phyloP scores from a whole-genome alignment of 2,329 filamentous ascomycete species.

The Chalaropsis ovoidea region DNA sequence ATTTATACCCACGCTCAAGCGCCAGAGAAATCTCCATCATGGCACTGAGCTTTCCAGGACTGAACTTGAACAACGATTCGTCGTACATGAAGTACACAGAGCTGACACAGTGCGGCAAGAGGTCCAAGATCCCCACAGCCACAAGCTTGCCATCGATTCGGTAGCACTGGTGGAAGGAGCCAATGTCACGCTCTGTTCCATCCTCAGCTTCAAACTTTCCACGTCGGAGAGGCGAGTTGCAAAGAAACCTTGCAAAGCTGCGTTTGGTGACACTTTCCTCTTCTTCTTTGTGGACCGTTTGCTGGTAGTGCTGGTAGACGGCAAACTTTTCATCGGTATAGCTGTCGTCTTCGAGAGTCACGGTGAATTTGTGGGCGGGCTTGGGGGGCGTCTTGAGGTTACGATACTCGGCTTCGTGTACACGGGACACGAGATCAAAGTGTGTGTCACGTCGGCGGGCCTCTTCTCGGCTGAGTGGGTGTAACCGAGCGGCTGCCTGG shows the following conservation, averaged over 20 bases:
- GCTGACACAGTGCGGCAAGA: conserved; percentile 66
- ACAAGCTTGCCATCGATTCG: conserved; percentile 65
- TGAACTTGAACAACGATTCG: conserved; percentile 57
- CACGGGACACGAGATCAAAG: conserved; percentile 55
- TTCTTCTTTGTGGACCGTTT: conserved; percentile 59
- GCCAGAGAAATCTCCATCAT: conserved; percentile 63
- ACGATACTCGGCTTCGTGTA: conserved; percentile 57
- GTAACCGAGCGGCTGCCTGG: conserved; percentile 51
- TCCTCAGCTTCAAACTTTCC: conserved; percentile 37
- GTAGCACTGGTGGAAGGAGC: conserved; percentile 75
- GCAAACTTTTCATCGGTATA: conserved; percentile 68
- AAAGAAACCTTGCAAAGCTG: conserved; percentile 64
- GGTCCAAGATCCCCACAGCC: conserved; percentile 65
- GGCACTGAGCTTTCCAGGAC: conserved; percentile 66
- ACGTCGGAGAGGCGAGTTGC: conserved; percentile 54
- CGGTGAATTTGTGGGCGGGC: conserved; percentile 56
- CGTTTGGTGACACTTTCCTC: conserved; percentile 29
- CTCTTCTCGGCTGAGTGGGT: conserved; percentile 59
- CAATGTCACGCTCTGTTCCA: conserved; percentile 47
- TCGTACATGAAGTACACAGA: conserved; percentile 79
- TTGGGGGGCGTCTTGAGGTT: conserved; percentile 48
- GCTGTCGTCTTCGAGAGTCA: conserved; percentile 58
- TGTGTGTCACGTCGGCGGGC: conserved; percentile 52
- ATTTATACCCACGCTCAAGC: conserved; percentile 56
- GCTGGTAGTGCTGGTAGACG: conserved; percentile 67